phyloP scores from a whole-genome alignment of 2,329 filamentous ascomycete genomes.

The Fonsecaea pugnacius region DNA sequence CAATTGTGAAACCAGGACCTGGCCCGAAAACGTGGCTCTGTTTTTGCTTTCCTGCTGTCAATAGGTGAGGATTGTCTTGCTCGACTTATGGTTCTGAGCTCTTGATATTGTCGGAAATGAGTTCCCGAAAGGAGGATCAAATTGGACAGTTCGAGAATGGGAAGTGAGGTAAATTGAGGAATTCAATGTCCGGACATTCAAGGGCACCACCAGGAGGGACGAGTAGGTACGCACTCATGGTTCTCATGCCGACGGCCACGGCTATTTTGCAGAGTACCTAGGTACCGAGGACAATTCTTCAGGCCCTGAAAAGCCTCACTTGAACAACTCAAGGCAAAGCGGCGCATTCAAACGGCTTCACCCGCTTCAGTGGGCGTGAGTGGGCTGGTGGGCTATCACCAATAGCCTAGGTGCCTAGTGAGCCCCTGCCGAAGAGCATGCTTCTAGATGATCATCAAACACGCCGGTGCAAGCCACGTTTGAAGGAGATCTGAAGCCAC shows the following conservation, averaged over 20 bases:
- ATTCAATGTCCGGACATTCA: not conserved
- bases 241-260: too few species aligned
- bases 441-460: conserved; percentile 24
- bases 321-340: not conserved
- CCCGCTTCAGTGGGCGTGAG: not conserved
- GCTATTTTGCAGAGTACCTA: not conserved
- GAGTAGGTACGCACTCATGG: too few species aligned
- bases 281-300: not conserved
- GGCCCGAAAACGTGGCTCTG: not conserved
- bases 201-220: not conserved
- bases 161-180: not conserved
- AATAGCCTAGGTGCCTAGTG: not conserved
- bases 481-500: conserved; percentile 15
- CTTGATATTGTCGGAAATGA: not conserved
- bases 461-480: conserved; percentile 18
- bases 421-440: conserved; percentile 11
- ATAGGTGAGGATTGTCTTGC: not conserved
- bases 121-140: not conserved
- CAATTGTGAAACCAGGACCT: not conserved
- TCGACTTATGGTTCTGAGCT: not conserved
- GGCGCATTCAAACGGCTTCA: not conserved
- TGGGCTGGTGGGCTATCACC: not conserved
- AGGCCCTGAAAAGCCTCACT: not conserved
- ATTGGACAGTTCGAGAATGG: not conserved
- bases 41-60: not conserved